A percentile compares a stretch with the other conserved stretches of the same genome.
These are phyloP conservation scores for Sporothrix pseudoabietina DNA, from an alignment of 2,329 filamentous ascomycete species.

Conservation along the genomic window DNA sequence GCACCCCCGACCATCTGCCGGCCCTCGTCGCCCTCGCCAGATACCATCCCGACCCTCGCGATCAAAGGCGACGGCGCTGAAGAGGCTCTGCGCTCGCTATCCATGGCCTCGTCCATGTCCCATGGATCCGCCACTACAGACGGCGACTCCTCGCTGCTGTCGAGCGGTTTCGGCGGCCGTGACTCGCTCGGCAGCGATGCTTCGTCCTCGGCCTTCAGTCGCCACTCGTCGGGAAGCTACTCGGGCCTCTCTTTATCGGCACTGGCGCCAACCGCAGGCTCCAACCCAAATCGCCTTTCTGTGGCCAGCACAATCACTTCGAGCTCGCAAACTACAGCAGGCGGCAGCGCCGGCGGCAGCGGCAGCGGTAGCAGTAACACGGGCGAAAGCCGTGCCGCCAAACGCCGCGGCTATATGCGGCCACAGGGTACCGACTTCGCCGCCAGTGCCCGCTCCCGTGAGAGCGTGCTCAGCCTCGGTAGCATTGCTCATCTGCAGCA, in stretches of 20 bases:
- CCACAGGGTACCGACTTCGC: conserved; percentile 88
- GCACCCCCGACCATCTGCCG: conserved; percentile 42
- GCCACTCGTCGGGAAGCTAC: conserved; percentile 65
- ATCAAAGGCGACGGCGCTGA: conserved; percentile 13
- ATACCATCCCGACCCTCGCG: conserved; percentile 63
- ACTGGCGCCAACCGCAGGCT: conserved; percentile 35
- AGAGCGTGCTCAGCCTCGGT: conserved; percentile 93
- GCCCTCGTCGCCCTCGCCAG: conserved; percentile 66
- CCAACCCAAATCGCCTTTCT: conserved; percentile 61
- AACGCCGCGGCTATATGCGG: conserved; percentile 80
- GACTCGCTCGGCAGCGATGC: conserved; percentile 56
- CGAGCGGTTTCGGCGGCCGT: conserved; percentile 48
- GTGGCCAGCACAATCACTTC: conserved; percentile 55
- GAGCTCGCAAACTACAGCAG: conserved; percentile 46
- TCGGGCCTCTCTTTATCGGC: conserved; percentile 34
- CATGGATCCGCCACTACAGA: conserved; percentile 55
- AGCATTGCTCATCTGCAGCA: conserved; percentile 98
- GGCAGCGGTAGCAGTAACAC: conserved; percentile 27
- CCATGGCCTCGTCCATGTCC: conserved; percentile 61
- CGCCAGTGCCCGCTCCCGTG: conserved; percentile 82
- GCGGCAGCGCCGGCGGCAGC: conserved; percentile 28
- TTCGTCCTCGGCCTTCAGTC: conserved; percentile 54
- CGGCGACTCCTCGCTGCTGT: conserved; percentile 54
- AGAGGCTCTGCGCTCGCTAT: conserved; percentile 64
- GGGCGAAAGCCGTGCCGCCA: conserved; percentile 41